Base-by-base conservation (phyloP, 495 filamentous ascomycete genomes). In the Hyaloscypha variabilis region DNA sequence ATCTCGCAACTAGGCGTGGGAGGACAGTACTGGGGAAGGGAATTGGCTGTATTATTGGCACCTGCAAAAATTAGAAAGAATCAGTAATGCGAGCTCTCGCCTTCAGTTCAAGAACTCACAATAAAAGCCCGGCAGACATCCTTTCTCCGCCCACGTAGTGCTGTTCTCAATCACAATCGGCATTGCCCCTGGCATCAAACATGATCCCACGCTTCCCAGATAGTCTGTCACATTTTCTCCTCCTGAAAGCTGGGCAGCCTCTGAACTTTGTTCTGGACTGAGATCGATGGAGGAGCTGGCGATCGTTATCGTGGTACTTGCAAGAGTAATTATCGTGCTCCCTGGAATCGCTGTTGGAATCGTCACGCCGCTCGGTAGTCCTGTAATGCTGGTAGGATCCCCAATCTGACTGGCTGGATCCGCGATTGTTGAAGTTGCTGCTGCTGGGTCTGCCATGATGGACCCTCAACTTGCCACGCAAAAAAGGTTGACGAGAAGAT, bases 11-110 rank as follows among this genome's bases (percentile, higher is more conserved):
- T 57, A 3, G 74, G 73, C 11, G 74, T 60, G 1, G 81, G 81
- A 39, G 80, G 75, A 54, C 81, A 83, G 67, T 75, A 83, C 64
- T 77, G 73, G 21, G 81, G 81, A 4, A 79, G 71, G 1, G 73
- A 72, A 52, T 76, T 76, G 31, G 76, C 74, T 4, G 78, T 79
- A 57, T 83, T 83, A 64, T 81, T 81, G 54, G 58, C 56, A 58
- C 80, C 81, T 82, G 63, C 8, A 4, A 25, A 50, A 36, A 53
- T 21, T 11, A 28, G 10, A 13, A 55, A 72, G 55, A 71, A 68
- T 66, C 1, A 60, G 17, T 23, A 39, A 58, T 67, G 42, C 21
- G n/a, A 55, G n/a, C 8, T 21, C 30, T 19, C 8, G 23, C 10
- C 29, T 1, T 10, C 23, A 36, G 10, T 11, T 2, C 6, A 26